Evolutionary conservation across 2,329 filamentous ascomycete species (phyloP), one percentile per base, ranked within the genome.

Genomic region (Fusarium armeniacum): DNA sequence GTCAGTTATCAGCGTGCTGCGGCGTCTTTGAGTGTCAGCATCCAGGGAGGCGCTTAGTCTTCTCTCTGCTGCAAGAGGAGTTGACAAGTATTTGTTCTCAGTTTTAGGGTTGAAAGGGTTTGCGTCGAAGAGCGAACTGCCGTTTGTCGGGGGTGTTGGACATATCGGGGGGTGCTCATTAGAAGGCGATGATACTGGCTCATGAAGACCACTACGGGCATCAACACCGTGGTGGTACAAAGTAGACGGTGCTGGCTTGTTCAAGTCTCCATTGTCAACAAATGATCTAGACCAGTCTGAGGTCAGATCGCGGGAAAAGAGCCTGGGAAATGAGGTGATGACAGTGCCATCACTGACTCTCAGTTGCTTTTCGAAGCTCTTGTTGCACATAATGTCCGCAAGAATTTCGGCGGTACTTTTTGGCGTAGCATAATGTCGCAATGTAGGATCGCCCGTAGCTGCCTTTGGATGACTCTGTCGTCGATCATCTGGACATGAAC

Each of bases 241-340:
- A 13, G 73, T 70, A 6, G 69, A 57, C 2, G 57, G 44, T 15
- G 43, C 28, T 13, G 30, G 11, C 18, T 40, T 32, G 5, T 56
- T 64, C 20, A 66, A 30, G 4, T 72, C 66, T 16, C 74, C 67
- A 3, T 74, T 49, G 1, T 67, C 63, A 2, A 54, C 52, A 3
- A 72, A 70, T 4, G 77, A 73, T 9, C 64, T 76, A n/a, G 75
- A 45, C 77, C 77, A 78, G 7, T 80, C 79, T 12, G 69, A 61
- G 1, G 78, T 81, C 41, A 74, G 77, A 11, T 77, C 74, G 7
- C 78, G 75, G 12, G 75, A 71, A 12, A 63, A 67, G 11, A 81
- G 70, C 26, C 73, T 70, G 15, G 78, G 78, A 51, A 81, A 81
- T 12, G 77, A 81, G 3, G 74, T 78, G 8, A 80, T 78, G n/a